Evolutionary conservation across 495 filamentous ascomycete species (phyloP), one percentile per base, ranked within the genome.

Genomic region (Penicillium paxilli): DNA sequence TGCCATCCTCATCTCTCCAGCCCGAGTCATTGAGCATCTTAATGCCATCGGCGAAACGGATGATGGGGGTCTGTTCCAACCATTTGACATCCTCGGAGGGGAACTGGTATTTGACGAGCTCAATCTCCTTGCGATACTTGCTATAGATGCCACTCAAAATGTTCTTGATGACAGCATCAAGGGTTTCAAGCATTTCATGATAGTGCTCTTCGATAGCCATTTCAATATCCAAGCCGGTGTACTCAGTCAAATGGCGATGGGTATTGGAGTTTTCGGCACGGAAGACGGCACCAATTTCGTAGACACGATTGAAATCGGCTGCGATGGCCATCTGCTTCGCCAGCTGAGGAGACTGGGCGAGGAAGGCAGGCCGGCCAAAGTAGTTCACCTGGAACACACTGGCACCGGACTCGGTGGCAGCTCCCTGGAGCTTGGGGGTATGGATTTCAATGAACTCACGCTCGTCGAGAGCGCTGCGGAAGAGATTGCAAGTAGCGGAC

Each of bases 311-410:
- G 56, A 93, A 85, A 45, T 94, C 92, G 42, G 91, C 88, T 12
- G 91, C 89, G 55, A 96, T 94, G 52, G 90, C 85, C 80, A 93
- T 90, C 65, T 98, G 93, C 74, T 98, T 96, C 52, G 94, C 92
- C 54, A 98, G 81, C 69, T 98, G 93, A 21, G 93, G 92, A 30
- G 87, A 92, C 68, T 96, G 92, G 10, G 91, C 92, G 5, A 96
- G 76, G 75, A 83, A 96, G 1, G 90, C 91, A 44, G 87, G 76
- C 57, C 88, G 81, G 33, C 84, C 87, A 63, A 96, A 96, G 74
- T 96, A 96, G 25, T 87, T 82, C 28, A 96, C 78, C 47, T 87
- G 80, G 78, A 96, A 96, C 9, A 96, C 92, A 68, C 93, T 96
- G 37, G 88, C 85, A 41, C 93, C 93, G 44, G 91, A 94, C 62